Base-by-base conservation (phyloP, 2,329 filamentous ascomycete species). In the Dothideomycetes sp. region DNA sequence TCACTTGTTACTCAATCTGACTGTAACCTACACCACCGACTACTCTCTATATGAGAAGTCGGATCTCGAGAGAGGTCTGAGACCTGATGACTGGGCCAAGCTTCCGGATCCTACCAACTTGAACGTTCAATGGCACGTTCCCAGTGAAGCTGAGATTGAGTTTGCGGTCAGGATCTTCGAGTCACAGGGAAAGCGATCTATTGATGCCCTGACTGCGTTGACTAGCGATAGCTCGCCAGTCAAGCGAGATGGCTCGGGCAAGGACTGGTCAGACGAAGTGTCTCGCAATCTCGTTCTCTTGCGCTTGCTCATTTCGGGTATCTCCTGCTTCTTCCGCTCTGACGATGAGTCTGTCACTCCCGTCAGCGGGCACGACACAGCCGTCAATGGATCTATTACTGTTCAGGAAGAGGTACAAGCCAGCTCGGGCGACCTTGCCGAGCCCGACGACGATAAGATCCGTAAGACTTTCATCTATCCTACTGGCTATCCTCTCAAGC, bases 251-350 rank as follows among this genome's bases (percentile, higher is more conserved):
- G 91, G 91, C 25, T 94, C 89, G 59, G 93, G 94, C 51, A 98
- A 96, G 62, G 89, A 95, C 53, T 98, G 91, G 91, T 95, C 89
- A 0, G 91, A 98, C 58, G 93, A 98, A 59, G 82, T 96, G 19
- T 89, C 87, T 2, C 73, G 91, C 41, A 86, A 94, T 50, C 72
- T 98, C 43, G 84, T 89, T 10, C 80, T 95, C 37, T 70, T 98
- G 11, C 75, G 89, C 20, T 71, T 98, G n/a, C 78, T 94, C 31
- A 78, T 94, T 18, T 93, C 89, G 3, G 91, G 91, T 39, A 80
- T 94, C 44, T 88, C 89, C 6, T 80, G 84, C 1, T 70, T 98
- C 9, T 96, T 98, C 56, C 86, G 95, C 54, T 80, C 86, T 4
- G 60, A 67, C 23, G 59, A 69, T 45, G 57, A 59, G 24, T 61